phyloP scores from a whole-genome alignment of 495 filamentous ascomycete species.

The Hypoxylon crocopeplum region DNA sequence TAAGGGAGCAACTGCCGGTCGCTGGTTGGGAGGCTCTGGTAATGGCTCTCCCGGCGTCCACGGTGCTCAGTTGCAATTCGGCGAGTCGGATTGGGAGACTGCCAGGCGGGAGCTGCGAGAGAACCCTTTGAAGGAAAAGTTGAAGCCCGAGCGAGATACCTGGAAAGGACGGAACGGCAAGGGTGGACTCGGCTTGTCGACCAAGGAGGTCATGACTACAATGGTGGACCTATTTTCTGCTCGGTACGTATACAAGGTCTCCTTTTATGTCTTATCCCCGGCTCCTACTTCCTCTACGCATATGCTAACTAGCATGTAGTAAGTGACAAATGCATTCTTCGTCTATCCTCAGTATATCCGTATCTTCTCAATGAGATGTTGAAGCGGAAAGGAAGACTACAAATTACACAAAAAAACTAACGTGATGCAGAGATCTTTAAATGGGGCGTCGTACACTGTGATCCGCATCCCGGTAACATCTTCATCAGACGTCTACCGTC shows the following conservation, averaged over 20 bases:
- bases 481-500: conserved; percentile 85
- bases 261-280: background rate
- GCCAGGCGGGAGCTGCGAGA: conserved; percentile 50
- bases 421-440: conserved; percentile 79
- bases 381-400: background rate
- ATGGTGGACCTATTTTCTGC: conserved; percentile 95
- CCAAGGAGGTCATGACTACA: conserved; percentile 90
- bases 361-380: no score
- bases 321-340: no score
- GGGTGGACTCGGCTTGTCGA: conserved; percentile 81
- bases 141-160: conserved; percentile 80
- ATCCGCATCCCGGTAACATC: conserved; percentile 97
- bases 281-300: background rate
- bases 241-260: conserved; percentile 23
- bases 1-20: conserved; percentile 72
- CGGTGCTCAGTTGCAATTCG: conserved; percentile 65
- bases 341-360: no score
- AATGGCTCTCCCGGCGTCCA: conserved; percentile 78
- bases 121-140: conserved; percentile 54
- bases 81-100: conserved; percentile 49
- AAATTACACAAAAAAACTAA: background rate
- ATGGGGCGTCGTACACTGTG: conserved; percentile 92
- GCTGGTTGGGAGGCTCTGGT: conserved; percentile 79
- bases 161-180: conserved; percentile 75
- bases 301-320: conserved; percentile 19